A percentile compares a stretch with the other conserved stretches of the same genome.
Conservation (phyloP, 495 filamentous ascomycete species). For the Oleoguttula mirabilis region DNA sequence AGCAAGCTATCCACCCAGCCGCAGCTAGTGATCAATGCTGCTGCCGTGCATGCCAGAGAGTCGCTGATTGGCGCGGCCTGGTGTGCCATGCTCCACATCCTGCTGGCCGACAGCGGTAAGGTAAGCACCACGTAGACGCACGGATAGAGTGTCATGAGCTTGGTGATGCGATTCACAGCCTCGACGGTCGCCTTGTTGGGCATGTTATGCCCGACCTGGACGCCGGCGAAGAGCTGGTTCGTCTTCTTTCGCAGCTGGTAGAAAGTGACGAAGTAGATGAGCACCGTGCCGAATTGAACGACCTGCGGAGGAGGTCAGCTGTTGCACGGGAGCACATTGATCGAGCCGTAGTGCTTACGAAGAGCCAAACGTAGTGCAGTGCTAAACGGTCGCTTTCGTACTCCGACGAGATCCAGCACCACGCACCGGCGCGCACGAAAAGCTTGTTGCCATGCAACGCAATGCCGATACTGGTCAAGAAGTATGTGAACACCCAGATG, state of each 20-base stretch:
- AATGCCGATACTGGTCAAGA: constrained; percentile 45
- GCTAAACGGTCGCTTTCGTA: constrained; percentile 16
- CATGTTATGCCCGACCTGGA: background rate
- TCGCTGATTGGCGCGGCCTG: constrained; percentile 3
- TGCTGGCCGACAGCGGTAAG: constrained; percentile 16
- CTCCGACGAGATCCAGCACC: constrained; percentile 22
- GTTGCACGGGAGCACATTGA: no score
- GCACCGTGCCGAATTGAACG: constrained; percentile 17
- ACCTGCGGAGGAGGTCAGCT: background rate
- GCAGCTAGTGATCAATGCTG: constrained; percentile 17
- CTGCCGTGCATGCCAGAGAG: constrained; percentile 11
- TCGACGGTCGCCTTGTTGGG: constrained; percentile 5
- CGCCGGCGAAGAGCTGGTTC: constrained; percentile 8
- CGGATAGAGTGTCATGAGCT: constrained; percentile 20
- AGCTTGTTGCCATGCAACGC: constrained; percentile 43
- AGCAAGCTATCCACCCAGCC: constrained; percentile 22
- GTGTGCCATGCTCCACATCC: constrained; percentile 18
- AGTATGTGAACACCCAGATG: constrained; percentile 49
- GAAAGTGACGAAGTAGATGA: constrained; percentile 20
- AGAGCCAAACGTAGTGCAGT: constrained; percentile 23
- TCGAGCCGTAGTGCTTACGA: constrained; percentile 7
- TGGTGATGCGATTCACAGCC: constrained; percentile 16
- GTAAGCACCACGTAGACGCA: constrained; percentile 20
- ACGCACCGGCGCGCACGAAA: constrained; percentile 12
- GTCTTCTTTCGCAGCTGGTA: constrained; percentile 17